Evolutionary conservation across 202 grass and related monocot species (phyloP), one percentile per base, ranked within the genome.

Genomic region (Schoenoplectus tabernaemontani): DNA sequence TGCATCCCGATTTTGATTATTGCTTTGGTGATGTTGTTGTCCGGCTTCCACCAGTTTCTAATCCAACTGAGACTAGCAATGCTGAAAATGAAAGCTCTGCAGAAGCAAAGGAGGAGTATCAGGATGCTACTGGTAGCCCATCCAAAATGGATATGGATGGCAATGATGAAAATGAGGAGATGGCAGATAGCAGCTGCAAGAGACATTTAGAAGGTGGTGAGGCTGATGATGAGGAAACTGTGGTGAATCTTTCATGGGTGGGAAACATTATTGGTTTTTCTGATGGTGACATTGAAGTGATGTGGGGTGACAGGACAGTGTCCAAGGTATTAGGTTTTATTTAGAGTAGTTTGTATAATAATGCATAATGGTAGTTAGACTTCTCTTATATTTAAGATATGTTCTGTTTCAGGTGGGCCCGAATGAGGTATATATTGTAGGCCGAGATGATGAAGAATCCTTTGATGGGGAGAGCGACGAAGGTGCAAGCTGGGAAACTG

Each of bases 1-100:
- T 54, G 19, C 96, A 99, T 78, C 92, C 92, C 2, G 96, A 99
- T 88, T 95, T 95, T 92, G 91, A 99, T 86, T 99, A 99, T 86
- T 89, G 81, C 66, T 99, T 90, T 81, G 96, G 96, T 65, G 90
- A 95, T 91, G 85, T 95, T 72, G 90, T 99, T 78, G 92, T 93
- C 51, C 88, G 90, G 47, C 84, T 99, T 87, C 90, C 89, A 33
- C 85, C 96, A 34, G 83, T 74, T 82, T 96, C 93, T 82, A 83
- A 47, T 77, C 60, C 86, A 83, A 68, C 60, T 78, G 87, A 92
- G 83, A 46, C 77, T 71, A 48, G 38, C 51, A 85, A 79, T 78
- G 33, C 64, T 26, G 70, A 83, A 64, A 84, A 78, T 51, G 78
- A 44, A 74, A 83, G 82, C 15, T 65, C 39, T 32, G 62, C 78